Conservation (phyloP, 176 grass and related monocot genomes). For the Aegilops bicornis region DNA sequence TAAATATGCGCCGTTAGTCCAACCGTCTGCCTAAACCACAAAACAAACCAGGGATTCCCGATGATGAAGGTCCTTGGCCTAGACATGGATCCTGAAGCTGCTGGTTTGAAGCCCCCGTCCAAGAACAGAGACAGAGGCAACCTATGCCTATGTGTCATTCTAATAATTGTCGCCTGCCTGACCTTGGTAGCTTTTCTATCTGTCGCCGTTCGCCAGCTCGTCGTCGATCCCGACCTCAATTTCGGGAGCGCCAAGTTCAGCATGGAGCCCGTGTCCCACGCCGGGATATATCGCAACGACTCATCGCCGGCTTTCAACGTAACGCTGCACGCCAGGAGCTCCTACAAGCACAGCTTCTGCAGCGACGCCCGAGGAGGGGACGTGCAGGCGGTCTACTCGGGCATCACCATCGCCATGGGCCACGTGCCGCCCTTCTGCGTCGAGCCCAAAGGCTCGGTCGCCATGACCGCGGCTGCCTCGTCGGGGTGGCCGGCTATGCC, state of each 20-base stretch:
- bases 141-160: neutral
- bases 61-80: too few relatives aligned
- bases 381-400: neutral
- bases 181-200: neutral
- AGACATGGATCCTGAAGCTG: too few relatives aligned
- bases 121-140: neutral
- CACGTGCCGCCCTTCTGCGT: neutral
- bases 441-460: neutral
- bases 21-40: too few relatives aligned
- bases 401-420: neutral
- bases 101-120: too few relatives aligned
- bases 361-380: neutral
- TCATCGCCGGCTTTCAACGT: neutral
- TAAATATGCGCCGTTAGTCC: too few relatives aligned
- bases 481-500: neutral
- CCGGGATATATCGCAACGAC: neutral
- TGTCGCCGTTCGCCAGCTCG: neutral
- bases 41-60: too few relatives aligned
- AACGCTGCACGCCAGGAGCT: neutral
- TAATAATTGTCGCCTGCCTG: neutral
- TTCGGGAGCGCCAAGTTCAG: neutral
- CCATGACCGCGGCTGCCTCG: neutral
- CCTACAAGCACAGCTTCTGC: neutral
- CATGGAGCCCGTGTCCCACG: slow-evolving; percentile 16
- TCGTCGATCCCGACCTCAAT: neutral